Evolutionary conservation across 768 basidiomycete genomes (phyloP).

Genomic region (Tricholoma hemisulphureum): DNA sequence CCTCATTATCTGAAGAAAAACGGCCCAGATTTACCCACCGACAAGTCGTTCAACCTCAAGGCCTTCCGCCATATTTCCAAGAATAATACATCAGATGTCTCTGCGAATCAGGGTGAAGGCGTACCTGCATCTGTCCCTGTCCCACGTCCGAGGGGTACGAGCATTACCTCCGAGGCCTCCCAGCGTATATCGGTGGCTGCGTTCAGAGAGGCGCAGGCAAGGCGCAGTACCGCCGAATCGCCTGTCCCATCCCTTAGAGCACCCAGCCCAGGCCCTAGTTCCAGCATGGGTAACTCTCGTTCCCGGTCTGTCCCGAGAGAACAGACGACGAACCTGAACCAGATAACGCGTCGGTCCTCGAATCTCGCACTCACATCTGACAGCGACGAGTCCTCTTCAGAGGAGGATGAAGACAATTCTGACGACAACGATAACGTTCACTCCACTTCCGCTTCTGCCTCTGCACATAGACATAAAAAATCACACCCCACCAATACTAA

Average conservation of each 20-base stretch:
- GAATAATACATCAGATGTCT: conserved; percentile 33
- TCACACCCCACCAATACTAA: background rate
- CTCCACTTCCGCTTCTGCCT: conserved; percentile 20
- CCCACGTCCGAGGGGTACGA: conserved; percentile 56
- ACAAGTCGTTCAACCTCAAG: conserved; percentile 64
- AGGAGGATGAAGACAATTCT: conserved; percentile 29
- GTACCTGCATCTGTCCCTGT: no score
- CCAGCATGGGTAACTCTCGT: background rate
- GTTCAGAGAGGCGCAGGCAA: conserved; percentile 74
- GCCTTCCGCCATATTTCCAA: conserved; percentile 69
- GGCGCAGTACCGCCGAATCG: conserved; percentile 60
- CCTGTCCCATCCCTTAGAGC: conserved; percentile 45
- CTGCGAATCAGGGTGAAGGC: conserved; percentile 31
- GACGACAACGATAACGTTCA: conserved; percentile 12
- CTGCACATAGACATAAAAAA: background rate
- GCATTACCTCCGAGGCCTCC: conserved; percentile 60
- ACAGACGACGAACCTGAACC: background rate
- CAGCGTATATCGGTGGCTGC: conserved; percentile 81
- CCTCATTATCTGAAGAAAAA: conserved; percentile 13
- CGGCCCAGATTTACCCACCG: background rate
- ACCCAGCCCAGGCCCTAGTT: conserved; percentile 40
- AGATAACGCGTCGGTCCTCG: conserved; percentile 4
- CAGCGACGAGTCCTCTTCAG: conserved; percentile 1
- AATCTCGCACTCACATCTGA: conserved; percentile 17
- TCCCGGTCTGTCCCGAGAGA: background rate